A percentile compares a stretch with the other conserved stretches of the same genome.
phyloP scores from a whole-genome alignment of 1,284 basidiomycete genomes.

The Irpex sp. region DNA sequence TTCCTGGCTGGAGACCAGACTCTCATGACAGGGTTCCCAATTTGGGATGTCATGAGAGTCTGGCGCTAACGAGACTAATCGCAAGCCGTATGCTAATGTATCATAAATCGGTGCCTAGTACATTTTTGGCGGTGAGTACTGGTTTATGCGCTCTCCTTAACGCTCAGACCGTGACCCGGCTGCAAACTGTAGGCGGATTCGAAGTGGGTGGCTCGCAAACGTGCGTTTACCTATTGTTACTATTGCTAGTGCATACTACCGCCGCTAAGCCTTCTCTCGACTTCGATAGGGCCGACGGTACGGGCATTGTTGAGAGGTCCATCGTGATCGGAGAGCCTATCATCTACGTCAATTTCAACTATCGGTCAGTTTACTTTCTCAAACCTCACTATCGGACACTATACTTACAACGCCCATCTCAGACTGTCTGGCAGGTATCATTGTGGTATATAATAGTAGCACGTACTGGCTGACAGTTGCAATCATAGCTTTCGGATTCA shows the following conservation, averaged over 20 bases:
- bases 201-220: constrained; percentile 20
- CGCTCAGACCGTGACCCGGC: no score
- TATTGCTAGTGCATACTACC: no score
- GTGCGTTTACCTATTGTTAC: constrained; percentile 5
- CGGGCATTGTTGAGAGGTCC: constrained; percentile 29
- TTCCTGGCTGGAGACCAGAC: no score
- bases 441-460: background rate
- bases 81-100: no score
- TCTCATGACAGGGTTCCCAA: no score
- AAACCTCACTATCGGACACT: background rate
- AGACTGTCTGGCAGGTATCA: background rate
- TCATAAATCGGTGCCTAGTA: constrained; percentile 32
- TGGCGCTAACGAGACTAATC: background rate
- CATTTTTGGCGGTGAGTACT: constrained; percentile 46
- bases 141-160: no score
- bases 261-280: no score
- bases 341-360: constrained; percentile 32
- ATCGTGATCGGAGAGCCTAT: constrained; percentile 33
- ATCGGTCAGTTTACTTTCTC: constrained; percentile 19
- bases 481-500: constrained; percentile 37
- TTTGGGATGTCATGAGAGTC: no score
- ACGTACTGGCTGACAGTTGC: background rate
- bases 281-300: constrained; percentile 16
- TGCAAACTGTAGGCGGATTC: constrained; percentile 23
- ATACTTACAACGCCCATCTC: background rate